A percentile compares a stretch with the other conserved stretches of the same genome.
These are phyloP conservation scores for Fusarium zealandicum DNA, from an alignment of 2,329 filamentous ascomycete genomes.

Conservation along the genomic window DNA sequence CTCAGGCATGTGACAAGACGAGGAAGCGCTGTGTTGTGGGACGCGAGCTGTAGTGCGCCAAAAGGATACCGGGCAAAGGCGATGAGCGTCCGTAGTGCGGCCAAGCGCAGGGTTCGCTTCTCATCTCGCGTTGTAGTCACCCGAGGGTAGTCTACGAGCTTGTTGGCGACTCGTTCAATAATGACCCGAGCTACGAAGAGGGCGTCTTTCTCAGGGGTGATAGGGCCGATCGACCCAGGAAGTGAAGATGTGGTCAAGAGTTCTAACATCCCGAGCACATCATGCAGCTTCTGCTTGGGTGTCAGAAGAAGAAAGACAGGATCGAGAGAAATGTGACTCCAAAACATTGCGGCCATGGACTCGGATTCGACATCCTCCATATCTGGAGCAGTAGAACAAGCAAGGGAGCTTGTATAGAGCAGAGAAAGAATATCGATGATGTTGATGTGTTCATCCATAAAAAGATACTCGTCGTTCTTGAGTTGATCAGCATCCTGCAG, in stretches of 20 bases:
- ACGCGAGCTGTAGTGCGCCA: conserved; percentile 70
- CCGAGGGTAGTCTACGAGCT: conserved; percentile 64
- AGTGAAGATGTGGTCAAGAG: conserved; percentile 73
- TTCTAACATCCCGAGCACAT: conserved; percentile 70
- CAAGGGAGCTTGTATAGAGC: conserved; percentile 68
- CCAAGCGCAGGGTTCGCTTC: conserved; percentile 54
- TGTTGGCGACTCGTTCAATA: conserved; percentile 68
- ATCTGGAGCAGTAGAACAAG: conserved; percentile 56
- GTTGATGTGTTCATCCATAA: conserved; percentile 64
- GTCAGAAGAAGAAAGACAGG: conserved; percentile 73
- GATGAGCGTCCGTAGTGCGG: conserved; percentile 62
- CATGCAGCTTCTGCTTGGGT: conserved; percentile 67
- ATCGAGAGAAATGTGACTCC: conserved; percentile 71
- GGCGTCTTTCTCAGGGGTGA: conserved; percentile 55
- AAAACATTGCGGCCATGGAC: conserved; percentile 60
- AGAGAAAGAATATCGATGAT: conserved; percentile 69
- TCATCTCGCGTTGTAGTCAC: conserved; percentile 47
- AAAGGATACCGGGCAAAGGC: conserved; percentile 68
- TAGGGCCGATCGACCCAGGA: conserved; percentile 70
- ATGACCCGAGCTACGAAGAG: conserved; percentile 55
- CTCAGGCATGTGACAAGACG: conserved; percentile 72
- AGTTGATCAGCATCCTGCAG: conserved; percentile 57
- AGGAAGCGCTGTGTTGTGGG: conserved; percentile 73
- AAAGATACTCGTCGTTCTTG: conserved; percentile 47
- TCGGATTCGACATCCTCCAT: conserved; percentile 43